Percentiles rank a stretch among this genome's conserved stretches.
These are phyloP conservation scores for Daldinia sp. DNA, from an alignment of 2,329 filamentous ascomycete genomes.

Conservation along the genomic window DNA sequence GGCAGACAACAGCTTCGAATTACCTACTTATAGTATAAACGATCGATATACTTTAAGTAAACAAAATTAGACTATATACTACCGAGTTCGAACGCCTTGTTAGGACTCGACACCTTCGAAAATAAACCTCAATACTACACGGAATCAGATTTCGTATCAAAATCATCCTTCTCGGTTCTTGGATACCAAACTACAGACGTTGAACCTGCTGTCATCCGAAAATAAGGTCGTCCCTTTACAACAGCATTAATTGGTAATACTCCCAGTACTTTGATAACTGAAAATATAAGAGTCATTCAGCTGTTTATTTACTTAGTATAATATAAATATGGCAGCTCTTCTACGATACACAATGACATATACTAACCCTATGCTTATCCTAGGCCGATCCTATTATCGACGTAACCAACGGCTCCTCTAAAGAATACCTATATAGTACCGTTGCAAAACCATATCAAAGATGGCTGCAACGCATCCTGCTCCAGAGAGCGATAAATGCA, in stretches of 20 bases:
- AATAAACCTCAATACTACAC: not conserved
- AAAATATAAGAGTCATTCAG: not conserved
- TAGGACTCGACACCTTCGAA: not conserved
- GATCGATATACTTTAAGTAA: not conserved
- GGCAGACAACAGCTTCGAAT: not conserved
- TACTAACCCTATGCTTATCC: not conserved
- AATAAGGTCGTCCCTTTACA: not conserved
- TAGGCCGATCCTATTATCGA: not conserved
- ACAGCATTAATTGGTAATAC: not conserved
- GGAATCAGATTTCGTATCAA: not conserved
- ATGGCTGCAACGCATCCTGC: not conserved
- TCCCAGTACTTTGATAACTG: not conserved
- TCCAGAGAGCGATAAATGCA: not conserved
- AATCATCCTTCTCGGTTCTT: not conserved
- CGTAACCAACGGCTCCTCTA: not conserved
- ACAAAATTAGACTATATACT: not conserved
- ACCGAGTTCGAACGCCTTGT: not conserved
- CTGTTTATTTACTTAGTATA: too few relatives aligned
- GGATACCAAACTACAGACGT: not conserved
- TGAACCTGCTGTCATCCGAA: not conserved
- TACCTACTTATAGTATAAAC: not conserved
- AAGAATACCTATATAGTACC: not conserved
- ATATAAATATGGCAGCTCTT: too few relatives aligned
- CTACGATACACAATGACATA: too few relatives aligned
- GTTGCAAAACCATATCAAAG: not conserved